These are phyloP conservation scores for Diaporthe eres DNA, from an alignment of 2,329 filamentous ascomycete genomes.

Conservation along the genomic window DNA sequence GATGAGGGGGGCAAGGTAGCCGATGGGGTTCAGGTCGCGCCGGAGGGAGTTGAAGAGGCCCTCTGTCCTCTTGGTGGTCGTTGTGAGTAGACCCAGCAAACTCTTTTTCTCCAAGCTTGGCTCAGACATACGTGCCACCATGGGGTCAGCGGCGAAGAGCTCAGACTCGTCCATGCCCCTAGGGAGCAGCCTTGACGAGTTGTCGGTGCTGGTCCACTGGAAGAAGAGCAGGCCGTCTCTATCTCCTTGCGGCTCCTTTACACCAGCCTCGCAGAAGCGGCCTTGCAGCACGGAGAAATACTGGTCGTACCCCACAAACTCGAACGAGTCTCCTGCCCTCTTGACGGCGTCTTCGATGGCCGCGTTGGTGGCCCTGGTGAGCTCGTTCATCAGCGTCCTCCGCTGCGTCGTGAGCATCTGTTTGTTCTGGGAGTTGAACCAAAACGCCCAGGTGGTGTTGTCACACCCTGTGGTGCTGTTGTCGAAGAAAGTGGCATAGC, in stretches of 20 bases:
- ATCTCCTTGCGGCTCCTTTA: constrained; percentile 1
- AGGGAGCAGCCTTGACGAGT: not conserved
- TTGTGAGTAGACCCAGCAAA: not conserved
- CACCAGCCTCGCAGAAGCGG: constrained; percentile 21
- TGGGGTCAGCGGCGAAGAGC: not conserved
- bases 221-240: constrained; percentile 8
- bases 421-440: constrained; percentile 14
- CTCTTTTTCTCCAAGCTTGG: not conserved
- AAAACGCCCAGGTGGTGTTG: constrained; percentile 11
- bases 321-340: constrained; percentile 2
- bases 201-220: constrained; percentile 27
- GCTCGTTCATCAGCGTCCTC: constrained; percentile 16
- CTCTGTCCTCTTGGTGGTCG: constrained; percentile 4
- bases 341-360: constrained; percentile 10
- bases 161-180: constrained; percentile 23
- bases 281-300: constrained; percentile 16
- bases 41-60: not conserved
- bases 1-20: not conserved
- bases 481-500: constrained; percentile 23
- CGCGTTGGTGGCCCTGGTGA: constrained; percentile 1
- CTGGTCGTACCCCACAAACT: constrained; percentile 15
- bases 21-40: not conserved
- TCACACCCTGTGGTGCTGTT: constrained; percentile 17
- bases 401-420: constrained; percentile 2
- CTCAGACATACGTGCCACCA: not conserved